These are phyloP conservation scores for Microbotryum violaceum DNA, from an alignment of 1,284 basidiomycete species.

Conservation along the genomic window DNA sequence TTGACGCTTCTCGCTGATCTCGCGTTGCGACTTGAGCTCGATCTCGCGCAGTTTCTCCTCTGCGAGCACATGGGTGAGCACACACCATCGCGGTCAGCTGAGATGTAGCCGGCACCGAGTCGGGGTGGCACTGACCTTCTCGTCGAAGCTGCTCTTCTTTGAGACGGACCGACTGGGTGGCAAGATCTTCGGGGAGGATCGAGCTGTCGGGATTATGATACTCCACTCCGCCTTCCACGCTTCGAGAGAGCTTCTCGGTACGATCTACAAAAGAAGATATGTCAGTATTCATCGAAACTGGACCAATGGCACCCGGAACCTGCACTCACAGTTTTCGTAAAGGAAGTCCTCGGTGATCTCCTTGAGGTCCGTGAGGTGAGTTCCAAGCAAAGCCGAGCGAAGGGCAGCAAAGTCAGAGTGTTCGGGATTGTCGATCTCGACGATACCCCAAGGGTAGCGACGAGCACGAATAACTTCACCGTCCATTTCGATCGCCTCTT, in stretches of 20 bases:
- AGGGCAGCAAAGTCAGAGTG: constrained; percentile 94
- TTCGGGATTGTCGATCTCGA: constrained; percentile 95
- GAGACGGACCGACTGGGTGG: constrained; percentile 88
- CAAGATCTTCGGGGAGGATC: constrained; percentile 88
- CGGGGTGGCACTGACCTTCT: constrained; percentile 48
- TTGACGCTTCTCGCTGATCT: constrained; percentile 97
- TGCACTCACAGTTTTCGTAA: background rate
- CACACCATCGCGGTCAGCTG: too few species aligned
- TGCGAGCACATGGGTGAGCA: background rate
- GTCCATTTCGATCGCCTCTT: constrained; percentile 88
- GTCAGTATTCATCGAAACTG: too few species aligned
- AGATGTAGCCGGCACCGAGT: too few species aligned
- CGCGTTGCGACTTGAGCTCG: constrained; percentile 93
- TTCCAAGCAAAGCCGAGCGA: constrained; percentile 78
- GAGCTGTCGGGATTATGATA: background rate
- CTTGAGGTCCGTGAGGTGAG: constrained; percentile 69
- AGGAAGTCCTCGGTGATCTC: constrained; percentile 3
- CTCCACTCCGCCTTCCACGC: constrained; percentile 55
- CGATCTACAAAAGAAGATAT: background rate
- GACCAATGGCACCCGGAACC: too few species aligned
- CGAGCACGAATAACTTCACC: constrained; percentile 84
- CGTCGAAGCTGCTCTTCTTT: constrained; percentile 96
- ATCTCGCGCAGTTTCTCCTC: constrained; percentile 98
- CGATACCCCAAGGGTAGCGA: constrained; percentile 95
- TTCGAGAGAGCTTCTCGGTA: constrained; percentile 82